phyloP scores from a whole-genome alignment of 495 filamentous ascomycete genomes.

The Neurospora sp. region DNA sequence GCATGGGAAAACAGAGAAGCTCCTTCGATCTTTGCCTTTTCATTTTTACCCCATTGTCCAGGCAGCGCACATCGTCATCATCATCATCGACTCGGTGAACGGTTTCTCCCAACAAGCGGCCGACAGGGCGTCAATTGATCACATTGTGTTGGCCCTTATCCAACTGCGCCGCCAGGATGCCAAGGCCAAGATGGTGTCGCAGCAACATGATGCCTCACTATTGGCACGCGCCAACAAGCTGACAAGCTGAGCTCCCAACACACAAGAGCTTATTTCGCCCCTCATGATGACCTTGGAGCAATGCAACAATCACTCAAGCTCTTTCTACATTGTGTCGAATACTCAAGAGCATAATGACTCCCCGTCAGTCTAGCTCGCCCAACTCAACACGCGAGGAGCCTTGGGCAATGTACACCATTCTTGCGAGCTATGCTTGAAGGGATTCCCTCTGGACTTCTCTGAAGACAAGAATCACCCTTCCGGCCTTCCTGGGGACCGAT shows the following conservation, averaged over 20 bases:
- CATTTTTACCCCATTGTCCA: neutral
- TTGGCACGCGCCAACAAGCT: neutral
- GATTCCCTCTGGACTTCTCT: neutral
- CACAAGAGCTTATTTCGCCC: neutral
- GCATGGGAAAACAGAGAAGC: neutral
- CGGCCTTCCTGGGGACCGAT: neutral
- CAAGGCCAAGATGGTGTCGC: neutral
- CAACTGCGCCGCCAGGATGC: neutral
- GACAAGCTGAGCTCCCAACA: neutral
- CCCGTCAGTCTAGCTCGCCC: neutral
- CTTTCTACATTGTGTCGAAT: neutral
- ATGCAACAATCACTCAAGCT: neutral
- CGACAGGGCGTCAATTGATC: neutral
- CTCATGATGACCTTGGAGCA: neutral
- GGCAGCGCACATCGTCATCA: neutral
- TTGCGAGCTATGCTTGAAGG: neutral
- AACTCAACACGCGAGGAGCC: neutral
- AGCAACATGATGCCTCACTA: neutral
- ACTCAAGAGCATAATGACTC: neutral
- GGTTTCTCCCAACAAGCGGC: neutral
- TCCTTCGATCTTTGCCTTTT: neutral
- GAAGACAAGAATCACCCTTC: neutral
- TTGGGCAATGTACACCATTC: neutral
- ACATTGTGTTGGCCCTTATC: neutral
- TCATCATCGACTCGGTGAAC: neutral